Evolutionary conservation across 176 grass and related monocot species (phyloP).

Genomic region (Eragrostis nindensis): DNA sequence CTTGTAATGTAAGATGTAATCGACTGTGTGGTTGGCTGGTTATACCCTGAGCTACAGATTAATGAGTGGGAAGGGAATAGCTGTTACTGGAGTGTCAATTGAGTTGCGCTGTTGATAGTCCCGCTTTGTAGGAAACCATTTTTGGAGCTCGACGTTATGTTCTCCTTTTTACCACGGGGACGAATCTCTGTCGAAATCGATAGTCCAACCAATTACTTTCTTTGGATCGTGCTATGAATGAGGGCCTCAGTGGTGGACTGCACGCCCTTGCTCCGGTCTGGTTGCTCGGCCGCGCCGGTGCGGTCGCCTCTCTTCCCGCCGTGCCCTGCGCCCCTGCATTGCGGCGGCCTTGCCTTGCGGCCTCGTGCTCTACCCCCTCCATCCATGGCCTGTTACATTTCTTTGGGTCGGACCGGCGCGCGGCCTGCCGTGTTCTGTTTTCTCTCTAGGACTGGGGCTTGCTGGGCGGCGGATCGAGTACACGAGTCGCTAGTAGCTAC

Average conservation of each 20-base stretch:
- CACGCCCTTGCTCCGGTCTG: neutral
- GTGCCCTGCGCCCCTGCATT: no score
- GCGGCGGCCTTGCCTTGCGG: no score
- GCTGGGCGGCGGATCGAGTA: neutral
- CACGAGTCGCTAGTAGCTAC: neutral
- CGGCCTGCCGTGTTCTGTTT: neutral
- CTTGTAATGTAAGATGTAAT: conserved; percentile 61
- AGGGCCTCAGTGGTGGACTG: neutral
- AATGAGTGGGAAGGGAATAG: conserved; percentile 33
- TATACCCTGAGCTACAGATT: conserved; percentile 37
- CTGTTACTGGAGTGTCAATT: conserved; percentile 15
- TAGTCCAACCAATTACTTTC: no score
- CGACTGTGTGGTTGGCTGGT: conserved; percentile 33
- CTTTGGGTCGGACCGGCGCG: neutral
- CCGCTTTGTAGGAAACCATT: neutral
- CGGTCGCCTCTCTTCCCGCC: neutral
- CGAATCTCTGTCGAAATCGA: neutral
- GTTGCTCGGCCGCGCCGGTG: neutral
- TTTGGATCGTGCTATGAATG: neutral
- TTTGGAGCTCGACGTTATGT: neutral
- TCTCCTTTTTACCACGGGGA: neutral
- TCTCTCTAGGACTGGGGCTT: neutral
- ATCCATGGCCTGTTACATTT: neutral
- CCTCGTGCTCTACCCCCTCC: no score
- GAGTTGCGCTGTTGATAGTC: neutral